Base-by-base conservation (phyloP, 1,284 basidiomycete genomes). In the Fomitopsis schrenkii region DNA sequence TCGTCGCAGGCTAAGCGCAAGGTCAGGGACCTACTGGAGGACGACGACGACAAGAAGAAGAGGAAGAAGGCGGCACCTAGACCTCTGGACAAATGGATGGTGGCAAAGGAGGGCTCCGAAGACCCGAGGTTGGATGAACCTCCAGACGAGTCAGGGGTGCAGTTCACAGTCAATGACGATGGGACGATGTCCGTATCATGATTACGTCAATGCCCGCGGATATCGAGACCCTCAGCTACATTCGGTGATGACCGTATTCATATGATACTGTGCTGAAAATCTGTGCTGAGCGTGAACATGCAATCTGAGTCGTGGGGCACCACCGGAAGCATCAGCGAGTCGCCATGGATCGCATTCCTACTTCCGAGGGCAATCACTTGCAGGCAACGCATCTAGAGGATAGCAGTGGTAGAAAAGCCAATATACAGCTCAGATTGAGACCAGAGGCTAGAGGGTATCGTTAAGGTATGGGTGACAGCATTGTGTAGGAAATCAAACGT, bases 71-170 rank as follows among this genome's bases (percentile, higher is more conserved):
- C 22, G n/a, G 58, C 28, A 8, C 15, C 19, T 12, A 52, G 58
- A 10, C 65, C 80, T 65, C 71, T 86, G 46, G 81, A 83, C 64
- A 62, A 62, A n/a, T 72, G 71, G 52, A 63, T 70, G 10, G 60
- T 61, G 14, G 64, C 61, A 30, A 38, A 41, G 3, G n/a, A 57
- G 41, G 55, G 45, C 26, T 19, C 46, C 5, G 53, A 22, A 8
- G 59, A 46, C 2, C 38, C 12, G 3, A 0, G 14, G 14, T 55
- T 59, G 3, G 63, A 59, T 35, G 61, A 45, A 3, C 12, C 30
- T 10, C 59, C 62, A 8, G 36, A 36, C 22, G 52, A 54, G 35
- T 54, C 52, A 4, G 52, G 38, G 15, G 61, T 62, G 59, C 63
- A 69, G 12, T 50, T 70, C 10, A 59, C 69, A 4, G 70, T 68